These are phyloP conservation scores for Diaporthe capsici DNA, from an alignment of 2,329 filamentous ascomycete species.

Conservation along the genomic window DNA sequence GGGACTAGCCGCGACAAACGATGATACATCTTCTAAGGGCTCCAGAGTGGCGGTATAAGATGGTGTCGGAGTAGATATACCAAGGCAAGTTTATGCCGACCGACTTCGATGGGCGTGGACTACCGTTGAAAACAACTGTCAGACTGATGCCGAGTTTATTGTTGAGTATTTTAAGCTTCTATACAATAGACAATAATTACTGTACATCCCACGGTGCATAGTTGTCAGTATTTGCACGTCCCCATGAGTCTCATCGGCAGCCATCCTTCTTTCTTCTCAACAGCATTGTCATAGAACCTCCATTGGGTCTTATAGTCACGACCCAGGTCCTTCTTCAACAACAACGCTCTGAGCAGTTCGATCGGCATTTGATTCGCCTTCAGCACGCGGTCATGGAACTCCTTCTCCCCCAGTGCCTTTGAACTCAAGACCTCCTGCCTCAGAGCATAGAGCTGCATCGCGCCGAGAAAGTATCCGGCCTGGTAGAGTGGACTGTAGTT, in stretches of 20 bases:
- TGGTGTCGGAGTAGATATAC: not conserved
- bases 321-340: conserved; percentile 34
- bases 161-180: not conserved
- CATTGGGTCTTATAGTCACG: conserved; percentile 40
- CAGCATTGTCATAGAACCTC: conserved; percentile 35
- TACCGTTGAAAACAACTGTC: not conserved
- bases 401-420: conserved; percentile 59
- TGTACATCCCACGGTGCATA: not conserved
- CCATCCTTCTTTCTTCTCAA: not conserved
- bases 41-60: too few relatives aligned
- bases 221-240: conserved; percentile 8
- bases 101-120: too few relatives aligned
- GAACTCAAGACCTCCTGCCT: conserved; percentile 61
- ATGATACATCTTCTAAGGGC: too few relatives aligned
- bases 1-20: too few relatives aligned
- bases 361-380: conserved; percentile 54
- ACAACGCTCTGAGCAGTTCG: conserved; percentile 38
- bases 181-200: not conserved
- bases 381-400: conserved; percentile 69
- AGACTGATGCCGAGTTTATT: too few relatives aligned
- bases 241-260: conserved; percentile 21
- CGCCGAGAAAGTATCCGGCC: conserved; percentile 72
- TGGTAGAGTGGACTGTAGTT: conserved; percentile 72
- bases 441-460: conserved; percentile 67
- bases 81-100: not conserved